Evolutionary conservation across 768 basidiomycete genomes (phyloP), one percentile per base, ranked within the genome.

Genomic region (Podaxis sp.): DNA sequence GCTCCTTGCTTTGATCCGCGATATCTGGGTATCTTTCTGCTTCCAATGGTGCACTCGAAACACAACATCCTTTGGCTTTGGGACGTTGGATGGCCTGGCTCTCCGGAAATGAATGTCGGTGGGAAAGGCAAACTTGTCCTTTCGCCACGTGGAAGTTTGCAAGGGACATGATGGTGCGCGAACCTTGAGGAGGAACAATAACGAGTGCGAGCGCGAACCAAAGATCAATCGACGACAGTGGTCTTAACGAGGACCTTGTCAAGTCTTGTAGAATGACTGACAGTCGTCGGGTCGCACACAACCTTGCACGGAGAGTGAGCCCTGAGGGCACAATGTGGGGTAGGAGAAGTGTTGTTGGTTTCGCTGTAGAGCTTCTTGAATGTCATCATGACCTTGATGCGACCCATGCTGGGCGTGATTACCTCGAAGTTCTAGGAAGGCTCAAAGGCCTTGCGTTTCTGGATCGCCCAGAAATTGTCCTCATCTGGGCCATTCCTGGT

Each of bases 331-430:
- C 66, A 66, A 11, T 30, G 44, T 22, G 65, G 67, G 13, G 52
- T 50, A 13, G 65, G 66, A 30, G 66, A 66, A 38, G 62, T 40
- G 11, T 26, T 26, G 26, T 62, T 58, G 37, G n/a, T 56, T 20
- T 30, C 38, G 17, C 56, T 54, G 22, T 56, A 62, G 22, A 62
- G 26, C 33, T 22, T 62, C 20, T 48, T 62, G 4, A 56, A 17
- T 22, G 64, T 65, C 12, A 53, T 51, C 12, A 55, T 24, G 49
- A 65, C 65, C 36, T 59, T 64, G 46, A 65, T 37, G 17, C 60
- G 67, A 44, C 65, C 64, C 22, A 67, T 65, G 13, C 66, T 71
- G 13, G 70, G 69, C 24, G 68, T 71, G 51, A n/a, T n/a, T n/a
- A n/a, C n/a, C n/a, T n/a, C n/a, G n/a, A 62, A 63, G 46, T 66